Conservation (phyloP, 2,329 filamentous ascomycete genomes). For the Scedosporium boydii region DNA sequence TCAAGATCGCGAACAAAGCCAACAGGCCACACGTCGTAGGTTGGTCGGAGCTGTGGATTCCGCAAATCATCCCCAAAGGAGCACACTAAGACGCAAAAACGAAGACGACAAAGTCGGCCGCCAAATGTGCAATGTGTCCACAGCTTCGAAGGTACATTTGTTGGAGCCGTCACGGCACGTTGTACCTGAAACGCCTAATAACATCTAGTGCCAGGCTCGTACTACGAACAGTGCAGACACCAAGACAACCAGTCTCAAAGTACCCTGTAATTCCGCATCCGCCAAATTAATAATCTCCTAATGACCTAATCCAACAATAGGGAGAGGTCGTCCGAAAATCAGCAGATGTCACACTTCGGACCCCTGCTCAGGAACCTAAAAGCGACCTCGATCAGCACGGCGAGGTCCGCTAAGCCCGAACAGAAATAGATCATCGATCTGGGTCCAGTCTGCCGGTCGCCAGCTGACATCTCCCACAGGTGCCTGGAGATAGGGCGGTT, state of each 20-base stretch:
- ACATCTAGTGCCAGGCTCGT: neutral
- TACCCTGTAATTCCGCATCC: neutral
- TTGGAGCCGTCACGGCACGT: neutral
- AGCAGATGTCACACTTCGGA: neutral
- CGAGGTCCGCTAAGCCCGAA: neutral
- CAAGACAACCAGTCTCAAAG: neutral
- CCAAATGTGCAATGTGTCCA: constrained; percentile 1
- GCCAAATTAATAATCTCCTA: neutral
- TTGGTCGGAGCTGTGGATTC: neutral
- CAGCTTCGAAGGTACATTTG: neutral
- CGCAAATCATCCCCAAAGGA: neutral
- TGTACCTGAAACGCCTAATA: neutral
- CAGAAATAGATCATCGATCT: neutral
- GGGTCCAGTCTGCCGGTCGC: neutral
- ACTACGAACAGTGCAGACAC: neutral
- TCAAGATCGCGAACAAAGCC: neutral
- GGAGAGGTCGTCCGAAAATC: neutral
- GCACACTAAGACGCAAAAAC: neutral
- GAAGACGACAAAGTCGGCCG: neutral
- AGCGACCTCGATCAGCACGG: neutral
- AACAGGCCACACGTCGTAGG: constrained; percentile 2
- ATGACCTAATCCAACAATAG: neutral
- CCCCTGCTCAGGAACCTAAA: neutral
- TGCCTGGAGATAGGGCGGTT: neutral
- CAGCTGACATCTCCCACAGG: neutral